Evolutionary conservation across 257 asterid genomes (phyloP).

Genomic region (Scutellaria barbata): DNA sequence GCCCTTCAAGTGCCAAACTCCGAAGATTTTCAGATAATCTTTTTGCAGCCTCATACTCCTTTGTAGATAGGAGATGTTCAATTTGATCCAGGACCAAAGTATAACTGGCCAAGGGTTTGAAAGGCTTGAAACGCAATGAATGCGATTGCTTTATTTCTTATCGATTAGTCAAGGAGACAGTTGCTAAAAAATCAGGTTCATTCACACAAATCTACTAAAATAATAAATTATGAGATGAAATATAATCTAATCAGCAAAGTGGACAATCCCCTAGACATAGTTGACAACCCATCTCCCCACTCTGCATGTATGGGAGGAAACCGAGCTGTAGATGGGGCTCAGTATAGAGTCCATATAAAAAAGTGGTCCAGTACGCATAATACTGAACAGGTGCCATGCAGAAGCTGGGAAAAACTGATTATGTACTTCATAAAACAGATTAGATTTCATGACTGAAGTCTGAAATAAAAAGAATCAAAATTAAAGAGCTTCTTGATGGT

Average conservation of each 20-base stretch:
- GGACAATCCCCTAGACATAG: neutral
- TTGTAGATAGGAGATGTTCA: slow-evolving; percentile 60
- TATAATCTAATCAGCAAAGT: slow-evolving; percentile 3
- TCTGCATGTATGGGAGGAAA: neutral
- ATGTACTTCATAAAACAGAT: neutral
- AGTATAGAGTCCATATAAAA: neutral
- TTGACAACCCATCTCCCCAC: neutral
- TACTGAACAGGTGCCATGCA: too few relatives aligned
- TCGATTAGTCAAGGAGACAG: slow-evolving; percentile 57
- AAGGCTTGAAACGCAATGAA: slow-evolving; percentile 80
- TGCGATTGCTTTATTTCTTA: slow-evolving; percentile 72
- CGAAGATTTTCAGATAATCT: slow-evolving; percentile 75
- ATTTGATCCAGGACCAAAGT: slow-evolving; percentile 57
- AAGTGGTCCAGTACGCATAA: neutral
- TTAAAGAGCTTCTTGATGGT: slow-evolving; percentile 7
- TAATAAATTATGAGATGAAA: neutral
- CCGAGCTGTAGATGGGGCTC: neutral
- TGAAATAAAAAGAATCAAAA: slow-evolving; percentile 7
- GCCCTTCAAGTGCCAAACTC: slow-evolving; percentile 85
- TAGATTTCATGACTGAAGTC: slow-evolving; percentile 24
- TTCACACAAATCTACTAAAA: slow-evolving; percentile 20
- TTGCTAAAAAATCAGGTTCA: slow-evolving; percentile 7
- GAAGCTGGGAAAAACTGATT: neutral
- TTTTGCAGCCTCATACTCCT: slow-evolving; percentile 72
- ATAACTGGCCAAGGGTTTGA: slow-evolving; percentile 71